Percentiles rank a stretch among this genome's conserved stretches.
These are phyloP conservation scores for Phyllosticta citriasiana DNA, from an alignment of 2,329 filamentous ascomycete genomes.

Conservation along the genomic window DNA sequence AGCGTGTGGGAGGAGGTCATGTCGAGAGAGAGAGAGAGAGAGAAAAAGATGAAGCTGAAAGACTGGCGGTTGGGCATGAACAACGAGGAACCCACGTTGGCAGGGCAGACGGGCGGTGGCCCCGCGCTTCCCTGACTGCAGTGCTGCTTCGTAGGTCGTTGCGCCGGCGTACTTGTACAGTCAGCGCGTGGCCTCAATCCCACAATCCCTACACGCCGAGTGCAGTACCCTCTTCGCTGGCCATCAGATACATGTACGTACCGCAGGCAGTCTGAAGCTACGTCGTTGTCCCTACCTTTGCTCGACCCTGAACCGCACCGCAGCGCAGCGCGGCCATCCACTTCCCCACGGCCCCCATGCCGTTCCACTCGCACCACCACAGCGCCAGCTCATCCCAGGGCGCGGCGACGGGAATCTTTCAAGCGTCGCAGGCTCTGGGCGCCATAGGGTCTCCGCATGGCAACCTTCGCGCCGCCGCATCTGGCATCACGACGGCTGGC, in stretches of 20 bases:
- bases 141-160: not conserved
- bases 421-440: constrained; percentile 36
- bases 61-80: not conserved
- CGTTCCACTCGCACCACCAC: constrained; percentile 28
- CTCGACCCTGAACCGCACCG: not conserved
- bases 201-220: not conserved
- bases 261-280: too few species aligned
- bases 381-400: constrained; percentile 16
- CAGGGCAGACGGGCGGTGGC: not conserved
- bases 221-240: not conserved
- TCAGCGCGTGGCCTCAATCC: constrained; percentile 9
- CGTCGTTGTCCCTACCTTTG: not conserved
- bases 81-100: not conserved
- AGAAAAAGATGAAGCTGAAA: not conserved
- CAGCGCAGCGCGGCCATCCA: not conserved
- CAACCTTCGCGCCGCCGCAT: constrained; percentile 29
- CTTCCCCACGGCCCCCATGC: constrained; percentile 18
- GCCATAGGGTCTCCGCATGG: constrained; percentile 36
- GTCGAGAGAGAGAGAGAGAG: not conserved
- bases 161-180: constrained; percentile 1
- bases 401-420: constrained; percentile 34
- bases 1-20: constrained; percentile 15
- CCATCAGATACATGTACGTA: too few species aligned
- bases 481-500: constrained; percentile 32
- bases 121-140: not conserved